Evolutionary conservation across 805 yeast species (phyloP).

Genomic region (Ogataea chonburiensis): DNA sequence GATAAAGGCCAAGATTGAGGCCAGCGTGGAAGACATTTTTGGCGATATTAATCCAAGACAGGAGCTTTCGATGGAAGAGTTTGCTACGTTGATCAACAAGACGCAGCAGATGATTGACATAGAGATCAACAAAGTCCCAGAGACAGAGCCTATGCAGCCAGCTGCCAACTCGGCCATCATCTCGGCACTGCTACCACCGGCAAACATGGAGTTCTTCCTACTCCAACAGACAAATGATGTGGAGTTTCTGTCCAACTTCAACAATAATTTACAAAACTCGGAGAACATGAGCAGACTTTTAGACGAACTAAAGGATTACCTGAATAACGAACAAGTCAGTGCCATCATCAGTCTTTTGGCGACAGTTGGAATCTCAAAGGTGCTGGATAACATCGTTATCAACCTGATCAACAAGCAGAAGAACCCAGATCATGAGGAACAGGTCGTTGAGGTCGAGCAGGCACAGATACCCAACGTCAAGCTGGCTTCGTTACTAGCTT

Average conservation of each 20-base stretch:
- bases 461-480: constrained; percentile 34
- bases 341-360: constrained; percentile 39
- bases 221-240: constrained; percentile 51
- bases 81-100: constrained; percentile 44
- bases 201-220: constrained; percentile 50
- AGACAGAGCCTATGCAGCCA: constrained; percentile 7
- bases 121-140: constrained; percentile 8
- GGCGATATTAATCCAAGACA: constrained; percentile 67
- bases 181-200: constrained; percentile 48
- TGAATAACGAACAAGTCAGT: constrained; percentile 27
- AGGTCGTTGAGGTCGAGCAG: constrained; percentile 5
- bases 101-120: constrained; percentile 33
- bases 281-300: constrained; percentile 31
- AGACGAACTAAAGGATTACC: constrained; percentile 31
- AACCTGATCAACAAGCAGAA: constrained; percentile 16
- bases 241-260: constrained; percentile 36
- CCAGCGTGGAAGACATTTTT: constrained; percentile 59
- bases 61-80: constrained; percentile 62
- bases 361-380: constrained; percentile 43
- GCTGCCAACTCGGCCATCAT: constrained; percentile 25
- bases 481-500: constrained; percentile 71
- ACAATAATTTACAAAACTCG: constrained; percentile 25
- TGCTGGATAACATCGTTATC: constrained; percentile 44
- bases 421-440: constrained; percentile 13
- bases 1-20: constrained; percentile 52